Evolutionary conservation across 2,329 filamentous ascomycete genomes (phyloP), one percentile per base, ranked within the genome.

Genomic region (Phoma herbarum): DNA sequence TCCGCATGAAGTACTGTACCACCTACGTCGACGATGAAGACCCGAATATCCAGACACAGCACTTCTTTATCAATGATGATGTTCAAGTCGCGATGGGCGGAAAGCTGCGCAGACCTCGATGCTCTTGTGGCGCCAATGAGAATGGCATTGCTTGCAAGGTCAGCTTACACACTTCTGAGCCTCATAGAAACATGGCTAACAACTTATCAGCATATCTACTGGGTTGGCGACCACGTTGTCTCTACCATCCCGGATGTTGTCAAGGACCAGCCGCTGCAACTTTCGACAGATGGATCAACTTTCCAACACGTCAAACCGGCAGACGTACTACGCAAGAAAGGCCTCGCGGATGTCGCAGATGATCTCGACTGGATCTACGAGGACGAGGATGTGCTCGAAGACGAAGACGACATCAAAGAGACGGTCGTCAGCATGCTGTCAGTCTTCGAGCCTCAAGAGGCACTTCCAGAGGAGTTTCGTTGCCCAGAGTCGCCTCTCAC

Each of bases 61-160:
- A 75, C 53, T 77, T 77, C 52, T 71, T 75, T 51, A 67, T 77
- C 29, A 69, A 74, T 22, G 75, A 77, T 42, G 72, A 75, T 29
- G 75, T 77, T 22, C 72, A 67, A 11, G 68, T 77, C n/a, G 63
- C 64, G 2, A 70, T 77, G 52, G 71, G 73, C 18, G 72, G 67
- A 31, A 61, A 60, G 20, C 59, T 69, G 11, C 39, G 29, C 16
- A 64, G 63, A 22, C 74, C 75, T 20, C 70, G 65, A 43, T 77
- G 75, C 53, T 75, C 64, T 33, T 77, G 75, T 50, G 74, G 74
- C 20, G 71, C 70, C 16, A 75, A 75, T 48, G 73, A 75, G 22
- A 65, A 65, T 16, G 69, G 68, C 2, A 53, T 68, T 14, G 75
- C 74, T 12, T 78, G 75, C 59, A 77, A 75, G 61, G 75, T 77